Conservation (phyloP, 495 filamentous ascomycete genomes). For the Sporormia fimetaria region DNA sequence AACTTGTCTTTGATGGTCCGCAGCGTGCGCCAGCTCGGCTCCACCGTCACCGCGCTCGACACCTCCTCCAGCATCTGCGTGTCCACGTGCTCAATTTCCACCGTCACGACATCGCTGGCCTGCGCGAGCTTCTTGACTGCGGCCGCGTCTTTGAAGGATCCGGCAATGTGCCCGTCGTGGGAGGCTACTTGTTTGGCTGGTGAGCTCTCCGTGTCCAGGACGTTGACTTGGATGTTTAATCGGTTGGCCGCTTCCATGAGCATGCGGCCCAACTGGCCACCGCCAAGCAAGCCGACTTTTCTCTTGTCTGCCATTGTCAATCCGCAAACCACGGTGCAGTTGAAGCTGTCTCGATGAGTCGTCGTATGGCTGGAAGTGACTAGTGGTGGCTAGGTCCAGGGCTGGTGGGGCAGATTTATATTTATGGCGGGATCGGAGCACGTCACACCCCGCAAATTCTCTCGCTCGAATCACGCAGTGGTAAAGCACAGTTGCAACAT, state of each 20-base stretch:
- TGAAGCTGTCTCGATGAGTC: too few species aligned
- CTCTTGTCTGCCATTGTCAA: constrained; percentile 11
- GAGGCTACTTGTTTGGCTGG: constrained; percentile 88
- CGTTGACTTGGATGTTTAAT: constrained; percentile 65
- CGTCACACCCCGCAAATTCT: too few species aligned
- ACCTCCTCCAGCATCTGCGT: constrained; percentile 84
- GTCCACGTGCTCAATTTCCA: constrained; percentile 98
- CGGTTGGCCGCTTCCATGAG: constrained; percentile 83
- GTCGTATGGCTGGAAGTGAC: too few species aligned
- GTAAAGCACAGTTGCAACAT: too few species aligned
- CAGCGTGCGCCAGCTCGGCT: constrained; percentile 82
- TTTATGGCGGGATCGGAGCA: too few species aligned
- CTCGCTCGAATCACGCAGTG: too few species aligned
- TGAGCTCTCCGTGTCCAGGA: constrained; percentile 67
- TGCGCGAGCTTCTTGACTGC: constrained; percentile 67
- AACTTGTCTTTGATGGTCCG: constrained; percentile 95
- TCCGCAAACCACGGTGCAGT: neutral
- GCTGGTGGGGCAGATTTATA: too few species aligned
- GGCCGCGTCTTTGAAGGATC: constrained; percentile 71
- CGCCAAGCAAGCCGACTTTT: constrained; percentile 54
- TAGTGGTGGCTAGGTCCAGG: too few species aligned
- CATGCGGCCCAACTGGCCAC: constrained; percentile 86
- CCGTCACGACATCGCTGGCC: constrained; percentile 72
- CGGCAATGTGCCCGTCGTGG: constrained; percentile 60
- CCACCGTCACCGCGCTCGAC: constrained; percentile 46